Base-by-base conservation (phyloP, 805 yeast genomes). In the Teunomyces barrocoloradensis region DNA sequence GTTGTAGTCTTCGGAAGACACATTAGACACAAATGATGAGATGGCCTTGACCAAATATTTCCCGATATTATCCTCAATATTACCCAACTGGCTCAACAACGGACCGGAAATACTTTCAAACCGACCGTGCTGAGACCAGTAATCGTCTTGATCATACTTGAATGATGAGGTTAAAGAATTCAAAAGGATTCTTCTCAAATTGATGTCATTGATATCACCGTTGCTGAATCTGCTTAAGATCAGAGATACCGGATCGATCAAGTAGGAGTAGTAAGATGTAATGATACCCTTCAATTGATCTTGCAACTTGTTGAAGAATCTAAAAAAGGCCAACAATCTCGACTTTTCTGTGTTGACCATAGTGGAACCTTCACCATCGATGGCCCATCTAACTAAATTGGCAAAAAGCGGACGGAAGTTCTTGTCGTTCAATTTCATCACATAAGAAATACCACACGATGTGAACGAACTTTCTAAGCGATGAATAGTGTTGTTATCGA, bases 361-460 rank as follows among this genome's bases (percentile, higher is more conserved):
- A 3, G 63, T 68, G 10, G 79, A 78, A 37, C 87, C 90, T 64
- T 85, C 95, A 48, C 90, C 96, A 52, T 84, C 87, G 57, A 88
- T 79, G 2, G 97, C 95, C 99, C 99, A 94, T 63, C 90, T 81
- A 10, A 87, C 90, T 56, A 89, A 73, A 21, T 84, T 74, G 5
- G 91, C 92, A 69, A 94, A 94, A 61, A 89, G 73, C 15, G 99
- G 99, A 61, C 97, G 81, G 77, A 94, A 94, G 18, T 84, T 80
- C 70, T 89, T 89, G 64, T 94, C 99, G 63, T 94, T 94, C 68
- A 94, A 78, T 67, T 92, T 91, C 84, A 94, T 78, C 15, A 92
- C 95, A 55, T 82, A 84, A 20, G 74, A 73, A 53, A 92, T 81
- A 17, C 87, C 91, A 61, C 90, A 80, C 33, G 78, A 73, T 57